Base-by-base conservation (phyloP, 2,329 filamentous ascomycete genomes). In the Colletotrichum limetticola region DNA sequence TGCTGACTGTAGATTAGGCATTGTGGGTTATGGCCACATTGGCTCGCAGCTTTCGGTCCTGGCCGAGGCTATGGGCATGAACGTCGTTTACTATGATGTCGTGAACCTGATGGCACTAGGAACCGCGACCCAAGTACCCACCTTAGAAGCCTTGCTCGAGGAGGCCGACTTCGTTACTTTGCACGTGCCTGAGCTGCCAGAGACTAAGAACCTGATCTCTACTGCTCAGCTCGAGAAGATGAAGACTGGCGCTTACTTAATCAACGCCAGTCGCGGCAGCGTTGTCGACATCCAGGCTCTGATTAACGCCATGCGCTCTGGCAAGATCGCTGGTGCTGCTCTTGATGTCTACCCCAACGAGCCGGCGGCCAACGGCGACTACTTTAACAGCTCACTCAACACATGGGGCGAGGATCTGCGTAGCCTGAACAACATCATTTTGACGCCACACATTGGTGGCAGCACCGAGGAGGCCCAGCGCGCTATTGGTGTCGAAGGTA, bases 401-500 rank as follows among this genome's bases (percentile, higher is more conserved):
- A 76, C 85, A 11, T 99, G 95, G 94, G 93, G 91, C 32, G 92
- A 95, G 79, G 95, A 98, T 74, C 90, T 99, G 60, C 91, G 94
- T 66, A 89, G 89, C 65, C 86, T 98, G 73, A 97, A 92, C 85
- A 99, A 99, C 85, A 87, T 99, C 77, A 97, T 99, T 77, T 88
- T 99, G 62, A 98, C 96, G 1, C 97, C 97, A 26, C 97, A 99
- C 83, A 98, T 99, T 80, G 97, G 97, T 78, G 97, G 97, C 68
- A 98, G 95, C 83, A 99, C 97, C 0, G 97, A 99, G 84, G 97
- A 99, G 85, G 97, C 97, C 5, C 97, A 99, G 85, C 92, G 94
- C 71, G 96, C 97, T 19, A 99, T 99, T 81, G 97, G 97, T 77
- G 89, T 97, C 56, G 97, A 99, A 87, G 89, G 89, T 89, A 83